Evolutionary conservation across 768 basidiomycete genomes (phyloP), one percentile per base, ranked within the genome.

Genomic region (Xanthoconium stramineum): DNA sequence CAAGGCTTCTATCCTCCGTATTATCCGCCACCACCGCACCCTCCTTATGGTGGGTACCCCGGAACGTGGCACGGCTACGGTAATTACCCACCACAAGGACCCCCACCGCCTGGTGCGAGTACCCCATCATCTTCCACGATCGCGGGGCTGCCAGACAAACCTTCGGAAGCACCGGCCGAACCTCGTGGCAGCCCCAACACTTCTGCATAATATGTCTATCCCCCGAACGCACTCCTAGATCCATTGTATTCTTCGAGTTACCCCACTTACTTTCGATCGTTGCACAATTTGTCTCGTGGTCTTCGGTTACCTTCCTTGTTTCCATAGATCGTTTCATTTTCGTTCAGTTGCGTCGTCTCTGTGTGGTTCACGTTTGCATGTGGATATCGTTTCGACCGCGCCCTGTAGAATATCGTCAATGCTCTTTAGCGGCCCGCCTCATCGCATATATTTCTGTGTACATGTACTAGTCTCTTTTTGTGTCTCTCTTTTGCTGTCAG

Each of bases 1-100:
- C 61, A 67, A 20, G 52, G 57, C 3, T 74, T 65, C 50, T 72
- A 72, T 40, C 61, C 70, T 40, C 61, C 70, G 14, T 74, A 75
- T 43, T 74, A 73, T 44, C 60, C 71, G 1, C 58, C 68, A 0
- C 62, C 64, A 7, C 56, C 73, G 12, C 70, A 67, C 29, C 56
- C 56, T 28, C 56, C 65, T 1, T 73, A 71, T 38, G 65, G 67
- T 37, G 69, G 69, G 1, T 75, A 75, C 53, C 56, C 69, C 0
- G 42, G 46, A 15, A 30, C 61, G 6, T 72, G 69, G 72, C 66
- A 57, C 2, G 59, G 60, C 4, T 75, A 74, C 47, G 53, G 68
- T 12, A 57, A 59, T 17, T 75, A 74, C 55, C 69, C 72, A n/a
- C 62, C 69, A 43, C 62, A 57, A 15, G 64, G 65, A 17, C 50